phyloP scores from a whole-genome alignment of 2,329 filamentous ascomycete genomes.

The Aspergillus sp. region DNA sequence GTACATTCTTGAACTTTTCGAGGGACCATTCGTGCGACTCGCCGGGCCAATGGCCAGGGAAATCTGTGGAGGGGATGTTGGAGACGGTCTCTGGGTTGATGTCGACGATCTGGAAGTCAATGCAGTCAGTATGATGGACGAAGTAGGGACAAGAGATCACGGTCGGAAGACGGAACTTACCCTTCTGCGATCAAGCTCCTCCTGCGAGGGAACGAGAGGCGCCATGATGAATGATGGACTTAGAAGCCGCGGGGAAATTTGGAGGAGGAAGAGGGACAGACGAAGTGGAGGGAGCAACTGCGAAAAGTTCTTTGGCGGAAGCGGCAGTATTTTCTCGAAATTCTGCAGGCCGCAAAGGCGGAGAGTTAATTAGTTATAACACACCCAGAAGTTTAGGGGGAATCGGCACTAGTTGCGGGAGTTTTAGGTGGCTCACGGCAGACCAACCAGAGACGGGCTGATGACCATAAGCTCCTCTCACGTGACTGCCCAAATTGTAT shows the following conservation, averaged over 20 bases:
- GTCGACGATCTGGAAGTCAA: slow-evolving; percentile 67
- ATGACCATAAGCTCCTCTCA: slow-evolving; percentile 38
- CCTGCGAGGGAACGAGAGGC: slow-evolving; percentile 44
- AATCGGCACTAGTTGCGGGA: slow-evolving; percentile 5
- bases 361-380: slow-evolving; percentile 27
- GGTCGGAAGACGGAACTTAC: slow-evolving; percentile 31
- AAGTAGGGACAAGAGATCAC: neutral
- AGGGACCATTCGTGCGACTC: slow-evolving; percentile 83
- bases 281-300: slow-evolving; percentile 31
- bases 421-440: slow-evolving; percentile 20
- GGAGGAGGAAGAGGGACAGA: slow-evolving; percentile 23
- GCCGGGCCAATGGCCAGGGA: slow-evolving; percentile 84
- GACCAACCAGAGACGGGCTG: slow-evolving; percentile 38
- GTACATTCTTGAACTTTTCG: slow-evolving; percentile 66
- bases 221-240: slow-evolving; percentile 38
- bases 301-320: slow-evolving; percentile 36
- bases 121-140: slow-evolving; percentile 19
- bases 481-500: slow-evolving; percentile 41
- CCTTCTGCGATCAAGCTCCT: slow-evolving; percentile 48
- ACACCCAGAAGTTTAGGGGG: neutral
- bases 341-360: slow-evolving; percentile 30
- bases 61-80: slow-evolving; percentile 86
- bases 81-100: slow-evolving; percentile 89
- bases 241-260: slow-evolving; percentile 20
- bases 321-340: slow-evolving; percentile 29